A percentile compares a stretch with the other conserved stretches of the same genome.
phyloP scores from a whole-genome alignment of 2,329 filamentous ascomycete genomes.

The Esteya vermicola region DNA sequence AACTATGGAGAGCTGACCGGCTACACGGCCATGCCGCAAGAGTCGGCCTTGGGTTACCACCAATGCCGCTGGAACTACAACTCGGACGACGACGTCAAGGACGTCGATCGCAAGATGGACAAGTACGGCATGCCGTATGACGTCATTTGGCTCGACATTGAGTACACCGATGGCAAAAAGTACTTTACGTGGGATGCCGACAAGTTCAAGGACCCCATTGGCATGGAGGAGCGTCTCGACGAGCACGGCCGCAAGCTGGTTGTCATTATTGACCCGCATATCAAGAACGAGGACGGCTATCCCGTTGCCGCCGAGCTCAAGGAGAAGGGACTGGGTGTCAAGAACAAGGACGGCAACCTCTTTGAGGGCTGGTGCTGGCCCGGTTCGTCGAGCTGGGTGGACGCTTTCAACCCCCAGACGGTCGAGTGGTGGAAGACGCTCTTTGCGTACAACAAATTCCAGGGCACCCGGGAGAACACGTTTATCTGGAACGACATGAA shows the following conservation, averaged over 20 bases:
- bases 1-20: slow-evolving; percentile 84
- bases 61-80: slow-evolving; percentile 99
- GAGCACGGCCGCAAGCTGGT: slow-evolving; percentile 80
- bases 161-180: slow-evolving; percentile 93
- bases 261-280: slow-evolving; percentile 90
- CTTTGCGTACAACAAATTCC: slow-evolving; percentile 80
- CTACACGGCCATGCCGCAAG: slow-evolving; percentile 78
- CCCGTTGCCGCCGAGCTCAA: slow-evolving; percentile 66
- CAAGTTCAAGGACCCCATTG: slow-evolving; percentile 71
- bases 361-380: slow-evolving; percentile 99
- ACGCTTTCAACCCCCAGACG: slow-evolving; percentile 87
- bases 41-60: slow-evolving; percentile 86
- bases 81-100: slow-evolving; percentile 90
- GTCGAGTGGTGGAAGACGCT: slow-evolving; percentile 82
- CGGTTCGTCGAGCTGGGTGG: slow-evolving; percentile 90
- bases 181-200: slow-evolving; percentile 96
- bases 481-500: slow-evolving; percentile 99
- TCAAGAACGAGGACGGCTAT: slow-evolving; percentile 82
- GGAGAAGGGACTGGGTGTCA: slow-evolving; percentile 67
- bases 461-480: slow-evolving; percentile 71
- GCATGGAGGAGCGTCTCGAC: slow-evolving; percentile 81
- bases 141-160: slow-evolving; percentile 96
- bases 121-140: slow-evolving; percentile 93
- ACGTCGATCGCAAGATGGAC: slow-evolving; percentile 93
- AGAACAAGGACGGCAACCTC: slow-evolving; percentile 76